A percentile compares a stretch with the other conserved stretches of the same genome.
phyloP scores from a whole-genome alignment of 495 filamentous ascomycete genomes.

The Xylaria bambusicola region DNA sequence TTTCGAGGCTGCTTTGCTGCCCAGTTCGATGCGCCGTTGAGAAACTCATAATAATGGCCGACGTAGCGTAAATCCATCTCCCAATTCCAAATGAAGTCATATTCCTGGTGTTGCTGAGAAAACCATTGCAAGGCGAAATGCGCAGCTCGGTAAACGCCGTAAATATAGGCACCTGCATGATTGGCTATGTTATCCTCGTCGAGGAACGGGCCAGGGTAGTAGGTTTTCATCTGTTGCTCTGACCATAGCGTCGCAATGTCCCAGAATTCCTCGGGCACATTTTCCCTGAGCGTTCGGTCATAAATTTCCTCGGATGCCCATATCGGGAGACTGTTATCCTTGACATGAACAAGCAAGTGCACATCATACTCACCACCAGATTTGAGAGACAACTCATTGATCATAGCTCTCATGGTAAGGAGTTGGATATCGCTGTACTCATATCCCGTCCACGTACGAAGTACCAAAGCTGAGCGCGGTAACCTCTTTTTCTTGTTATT shows the following conservation, averaged over 20 bases:
- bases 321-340: constrained; percentile 55
- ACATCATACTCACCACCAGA: constrained; percentile 62
- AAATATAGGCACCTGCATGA: constrained; percentile 43
- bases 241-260: constrained; percentile 60
- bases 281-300: constrained; percentile 48
- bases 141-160: constrained; percentile 35
- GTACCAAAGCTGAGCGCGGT: constrained; percentile 40
- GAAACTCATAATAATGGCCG: constrained; percentile 58
- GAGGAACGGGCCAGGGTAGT: constrained; percentile 40
- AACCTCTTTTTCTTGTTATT: constrained; percentile 22
- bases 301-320: constrained; percentile 53
- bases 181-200: constrained; percentile 49
- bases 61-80: constrained; percentile 62
- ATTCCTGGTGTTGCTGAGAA: constrained; percentile 57
- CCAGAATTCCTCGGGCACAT: constrained; percentile 57
- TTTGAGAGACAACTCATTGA: constrained; percentile 55
- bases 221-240: constrained; percentile 41
- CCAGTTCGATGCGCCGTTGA: constrained; percentile 47
- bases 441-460: constrained; percentile 47
- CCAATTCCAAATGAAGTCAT: constrained; percentile 64
- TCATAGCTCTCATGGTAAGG: constrained; percentile 55
- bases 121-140: constrained; percentile 57
- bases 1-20: constrained; percentile 59
- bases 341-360: constrained; percentile 60
- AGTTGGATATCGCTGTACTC: constrained; percentile 44